These are phyloP conservation scores for Avena sativa DNA, from an alignment of 176 grass and related monocot species.

Conservation along the genomic window DNA sequence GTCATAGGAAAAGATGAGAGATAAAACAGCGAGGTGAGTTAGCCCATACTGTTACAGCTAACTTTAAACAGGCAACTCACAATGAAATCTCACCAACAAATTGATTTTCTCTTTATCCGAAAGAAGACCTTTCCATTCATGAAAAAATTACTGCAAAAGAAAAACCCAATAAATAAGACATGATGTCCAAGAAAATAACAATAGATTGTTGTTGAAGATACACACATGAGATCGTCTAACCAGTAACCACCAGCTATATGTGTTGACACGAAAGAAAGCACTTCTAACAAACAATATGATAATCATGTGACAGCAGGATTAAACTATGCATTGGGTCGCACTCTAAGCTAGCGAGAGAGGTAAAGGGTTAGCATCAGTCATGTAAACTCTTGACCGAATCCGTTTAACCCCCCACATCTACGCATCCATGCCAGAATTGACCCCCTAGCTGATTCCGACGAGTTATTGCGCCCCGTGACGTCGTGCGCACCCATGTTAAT, in stretches of 20 bases:
- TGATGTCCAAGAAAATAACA: neutral
- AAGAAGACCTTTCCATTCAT: neutral
- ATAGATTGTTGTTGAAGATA: conserved; percentile 50
- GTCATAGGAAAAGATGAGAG: neutral
- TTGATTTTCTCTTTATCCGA: neutral
- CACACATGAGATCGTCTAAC: conserved; percentile 57
- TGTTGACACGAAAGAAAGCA: conserved; percentile 42
- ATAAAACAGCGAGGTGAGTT: conserved; percentile 1
- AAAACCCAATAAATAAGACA: neutral
- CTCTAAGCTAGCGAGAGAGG: conserved; percentile 33
- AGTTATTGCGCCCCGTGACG: conserved; percentile 14
- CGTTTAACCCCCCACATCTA: conserved; percentile 17
- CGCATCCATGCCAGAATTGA: conserved; percentile 37
- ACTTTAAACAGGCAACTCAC: conserved; percentile 24
- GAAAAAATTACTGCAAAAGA: neutral
- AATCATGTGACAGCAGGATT: conserved; percentile 27
- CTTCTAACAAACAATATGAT: conserved; percentile 35
- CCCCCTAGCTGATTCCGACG: conserved; percentile 29
- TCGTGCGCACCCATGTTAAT: conserved; percentile 10
- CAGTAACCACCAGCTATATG: conserved; percentile 43
- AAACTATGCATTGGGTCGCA: conserved; percentile 40
- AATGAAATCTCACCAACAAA: conserved; percentile 48
- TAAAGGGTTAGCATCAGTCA: conserved; percentile 50
- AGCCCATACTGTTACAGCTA: conserved; percentile 28
- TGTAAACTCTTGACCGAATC: conserved; percentile 35